Base-by-base conservation (phyloP, 345 rosid genomes). In the Populus davidiana region DNA sequence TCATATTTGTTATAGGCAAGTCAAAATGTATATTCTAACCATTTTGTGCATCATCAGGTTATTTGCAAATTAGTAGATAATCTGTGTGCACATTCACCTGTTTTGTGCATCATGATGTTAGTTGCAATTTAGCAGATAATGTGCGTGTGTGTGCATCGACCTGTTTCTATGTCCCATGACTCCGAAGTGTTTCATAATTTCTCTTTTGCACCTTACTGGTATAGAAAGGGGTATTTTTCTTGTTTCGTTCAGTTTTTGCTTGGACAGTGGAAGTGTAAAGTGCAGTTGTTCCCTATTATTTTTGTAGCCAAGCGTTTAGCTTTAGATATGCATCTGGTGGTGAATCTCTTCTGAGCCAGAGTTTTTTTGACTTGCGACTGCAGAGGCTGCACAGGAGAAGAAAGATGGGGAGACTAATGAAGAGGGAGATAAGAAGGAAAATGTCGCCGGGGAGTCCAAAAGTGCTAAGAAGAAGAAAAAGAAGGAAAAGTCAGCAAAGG, bases 391-490 rank as follows among this genome's bases (percentile, higher is more conserved):
- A 17, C 85, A 84, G 72, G 93, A 85, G 66, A 88, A 84, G 79
- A 87, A 82, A 80, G 84, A 81, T 2, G 76, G 23, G 54, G 88
- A 89, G 52, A 80, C 36, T 14, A 79, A 75, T 63, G 85, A 77
- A 62, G 87, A 85, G 52, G 90, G 35, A 39, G 89, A 81, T 59
- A 86, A 83, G 87, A 85, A 87, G 83, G 90, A 88, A 59, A 84
- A 47, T 83, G 80, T 85, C 18, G 64, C 79, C 8, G 88, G 88
- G 5, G 94, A 87, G 86, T 77, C 86, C 73, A 90, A 89, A 81
- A 84, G 33, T 59, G 83, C 91, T 12, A 90, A 87, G 68, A 90
- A 90, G 89, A 90, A 90, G 87, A 90, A 78, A 31, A 71, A 50
- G 73, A 73, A 79, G 78, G 76, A 73, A 1, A 79, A 79, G 78